Conservation (phyloP, 768 basidiomycete species). For the Lactarius indigo region DNA sequence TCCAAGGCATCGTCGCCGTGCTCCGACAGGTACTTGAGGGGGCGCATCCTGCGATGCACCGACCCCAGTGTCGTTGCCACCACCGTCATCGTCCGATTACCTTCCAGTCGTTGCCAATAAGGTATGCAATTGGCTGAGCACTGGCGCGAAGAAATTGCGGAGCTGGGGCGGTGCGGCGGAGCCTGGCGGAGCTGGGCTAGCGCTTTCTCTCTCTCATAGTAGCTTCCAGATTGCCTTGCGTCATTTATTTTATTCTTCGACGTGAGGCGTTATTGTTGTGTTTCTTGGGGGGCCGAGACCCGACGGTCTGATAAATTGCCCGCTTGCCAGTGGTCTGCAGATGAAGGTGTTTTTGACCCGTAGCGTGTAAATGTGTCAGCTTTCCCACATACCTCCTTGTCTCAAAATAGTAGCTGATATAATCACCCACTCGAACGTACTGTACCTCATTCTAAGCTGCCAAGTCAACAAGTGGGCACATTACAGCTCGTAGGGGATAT, state of each 20-base stretch:
- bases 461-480: too few species aligned
- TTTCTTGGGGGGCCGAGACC: too few species aligned
- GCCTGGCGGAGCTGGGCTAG: slow-evolving; percentile 17
- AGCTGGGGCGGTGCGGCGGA: slow-evolving; percentile 15
- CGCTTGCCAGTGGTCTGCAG: not conserved
- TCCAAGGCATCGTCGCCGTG: slow-evolving; percentile 66
- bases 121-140: slow-evolving; percentile 20
- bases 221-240: too few species aligned
- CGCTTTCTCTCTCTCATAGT: not conserved
- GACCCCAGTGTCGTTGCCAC: too few species aligned
- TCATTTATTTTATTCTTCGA: not conserved
- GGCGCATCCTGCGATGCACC: slow-evolving; percentile 31
- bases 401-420: too few species aligned
- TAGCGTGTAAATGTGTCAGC: slow-evolving; percentile 1
- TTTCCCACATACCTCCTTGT: too few species aligned
- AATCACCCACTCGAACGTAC: too few species aligned
- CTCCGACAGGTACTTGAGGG: slow-evolving; percentile 67
- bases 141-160: slow-evolving; percentile 17
- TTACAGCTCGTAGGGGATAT: too few species aligned
- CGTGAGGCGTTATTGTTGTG: not conserved
- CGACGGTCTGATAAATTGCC: not conserved
- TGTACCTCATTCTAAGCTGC: too few species aligned
- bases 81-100: not conserved
- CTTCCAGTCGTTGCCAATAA: not conserved
- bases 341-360: too few species aligned